phyloP scores from a whole-genome alignment of 2,329 filamentous ascomycete species.

The Rhinocladiella similis region DNA sequence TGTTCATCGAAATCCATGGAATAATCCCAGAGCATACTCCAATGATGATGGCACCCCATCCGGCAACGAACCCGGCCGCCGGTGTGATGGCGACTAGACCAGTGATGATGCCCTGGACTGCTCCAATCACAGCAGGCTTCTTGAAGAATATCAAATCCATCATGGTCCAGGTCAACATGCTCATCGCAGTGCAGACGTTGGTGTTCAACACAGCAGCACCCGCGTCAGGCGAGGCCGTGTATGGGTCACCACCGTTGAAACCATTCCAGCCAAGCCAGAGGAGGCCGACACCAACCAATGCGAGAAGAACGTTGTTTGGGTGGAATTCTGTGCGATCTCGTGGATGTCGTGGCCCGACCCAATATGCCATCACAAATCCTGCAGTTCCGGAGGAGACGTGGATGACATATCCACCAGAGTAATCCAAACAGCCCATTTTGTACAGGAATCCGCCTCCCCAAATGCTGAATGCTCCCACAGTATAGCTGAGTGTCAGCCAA shows the following conservation, averaged over 20 bases:
- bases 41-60: conserved; percentile 53
- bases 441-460: conserved; percentile 51
- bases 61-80: conserved; percentile 52
- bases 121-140: conserved; percentile 53
- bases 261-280: conserved; percentile 57
- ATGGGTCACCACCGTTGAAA: conserved; percentile 56
- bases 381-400: conserved; percentile 55
- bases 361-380: conserved; percentile 49
- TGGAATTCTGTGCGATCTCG: conserved; percentile 46
- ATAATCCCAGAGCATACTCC: conserved; percentile 47
- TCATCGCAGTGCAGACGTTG: conserved; percentile 51
- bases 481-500: conserved; percentile 51
- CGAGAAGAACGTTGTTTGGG: conserved; percentile 50
- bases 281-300: conserved; percentile 51
- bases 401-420: conserved; percentile 56
- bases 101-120: conserved; percentile 54
- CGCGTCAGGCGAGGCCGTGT: conserved; percentile 50
- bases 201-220: conserved; percentile 55
- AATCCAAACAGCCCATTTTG: conserved; percentile 51
- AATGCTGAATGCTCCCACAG: conserved; percentile 42
- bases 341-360: conserved; percentile 49
- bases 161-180: conserved; percentile 48
- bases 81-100: conserved; percentile 55
- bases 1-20: conserved; percentile 53
- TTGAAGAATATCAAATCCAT: conserved; percentile 50